These are phyloP conservation scores for Pyracantha coccinea DNA, from an alignment of 331 rosid genomes.

Conservation along the genomic window DNA sequence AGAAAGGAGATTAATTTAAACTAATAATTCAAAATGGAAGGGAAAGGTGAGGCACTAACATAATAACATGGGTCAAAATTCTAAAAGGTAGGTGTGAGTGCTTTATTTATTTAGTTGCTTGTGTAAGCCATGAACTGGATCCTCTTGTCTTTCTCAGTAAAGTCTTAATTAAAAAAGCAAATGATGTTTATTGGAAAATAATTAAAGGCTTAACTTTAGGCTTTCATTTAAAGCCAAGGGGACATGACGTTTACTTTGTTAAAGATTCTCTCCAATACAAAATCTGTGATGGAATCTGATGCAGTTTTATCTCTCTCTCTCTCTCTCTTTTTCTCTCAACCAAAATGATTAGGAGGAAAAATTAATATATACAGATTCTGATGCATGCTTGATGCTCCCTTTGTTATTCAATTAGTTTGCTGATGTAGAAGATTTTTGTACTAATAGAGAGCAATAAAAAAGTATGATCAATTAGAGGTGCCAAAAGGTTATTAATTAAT, in stretches of 20 bases:
- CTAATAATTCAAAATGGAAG: not conserved
- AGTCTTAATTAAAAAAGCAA: slow-evolving; percentile 8
- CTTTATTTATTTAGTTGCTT: slow-evolving; percentile 12
- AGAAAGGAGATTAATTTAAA: not conserved
- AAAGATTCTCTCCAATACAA: slow-evolving; percentile 50
- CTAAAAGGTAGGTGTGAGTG: not conserved
- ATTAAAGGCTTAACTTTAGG: slow-evolving; percentile 38
- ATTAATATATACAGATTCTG: slow-evolving; percentile 38
- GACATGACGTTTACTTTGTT: slow-evolving; percentile 36
- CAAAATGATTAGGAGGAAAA: not conserved
- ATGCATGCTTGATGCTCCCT: slow-evolving; percentile 23
- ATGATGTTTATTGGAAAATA: slow-evolving; percentile 14
- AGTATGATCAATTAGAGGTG: slow-evolving; percentile 11
- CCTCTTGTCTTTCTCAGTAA: slow-evolving; percentile 47
- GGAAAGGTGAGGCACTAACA: slow-evolving; percentile 37
- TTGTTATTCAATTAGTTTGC: not conserved
- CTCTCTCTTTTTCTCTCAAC: slow-evolving; percentile 4
- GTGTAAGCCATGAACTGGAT: slow-evolving; percentile 53
- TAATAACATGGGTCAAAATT: slow-evolving; percentile 33
- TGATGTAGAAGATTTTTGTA: not conserved
- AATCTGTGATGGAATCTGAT: slow-evolving; percentile 52
- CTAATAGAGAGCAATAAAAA: not conserved
- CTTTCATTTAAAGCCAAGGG: slow-evolving; percentile 38
- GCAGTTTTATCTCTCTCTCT: slow-evolving; percentile 23
- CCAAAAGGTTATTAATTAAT: slow-evolving; percentile 5